phyloP scores from a whole-genome alignment of 768 basidiomycete species.

The Boletus sp. region DNA sequence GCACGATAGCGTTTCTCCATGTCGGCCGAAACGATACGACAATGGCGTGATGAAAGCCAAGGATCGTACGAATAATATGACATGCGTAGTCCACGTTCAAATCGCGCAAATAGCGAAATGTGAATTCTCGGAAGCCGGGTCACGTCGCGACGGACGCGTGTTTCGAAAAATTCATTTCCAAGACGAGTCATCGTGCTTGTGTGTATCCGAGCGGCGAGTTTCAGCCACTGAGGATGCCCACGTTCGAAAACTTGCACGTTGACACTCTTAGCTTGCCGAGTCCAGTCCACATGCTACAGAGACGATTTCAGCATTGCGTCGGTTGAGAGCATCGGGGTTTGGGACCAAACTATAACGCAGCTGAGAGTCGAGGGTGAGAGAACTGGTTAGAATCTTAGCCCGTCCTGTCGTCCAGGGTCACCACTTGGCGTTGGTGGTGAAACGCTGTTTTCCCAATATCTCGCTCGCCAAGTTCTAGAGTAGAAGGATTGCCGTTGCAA shows the following conservation, averaged over 20 bases:
- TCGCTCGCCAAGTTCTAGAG: neutral
- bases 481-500: neutral
- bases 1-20: neutral
- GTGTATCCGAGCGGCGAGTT: neutral
- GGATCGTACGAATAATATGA: neutral
- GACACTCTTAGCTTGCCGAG: neutral
- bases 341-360: neutral
- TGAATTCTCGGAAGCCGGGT: neutral
- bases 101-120: neutral
- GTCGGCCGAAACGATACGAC: neutral
- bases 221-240: neutral
- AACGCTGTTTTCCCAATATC: neutral
- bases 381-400: neutral
- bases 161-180: slow-evolving; percentile 7
- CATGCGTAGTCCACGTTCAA: neutral
- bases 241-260: neutral
- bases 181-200: neutral
- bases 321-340: neutral
- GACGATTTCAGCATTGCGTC: neutral
- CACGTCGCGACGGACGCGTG: slow-evolving; percentile 4
- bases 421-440: neutral
- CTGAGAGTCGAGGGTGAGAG: neutral
- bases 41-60: too few species aligned
- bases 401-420: neutral
- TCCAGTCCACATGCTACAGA: neutral